Evolutionary conservation across 768 basidiomycete species (phyloP), one percentile per base, ranked within the genome.

Genomic region (Rhodotorula graminis): DNA sequence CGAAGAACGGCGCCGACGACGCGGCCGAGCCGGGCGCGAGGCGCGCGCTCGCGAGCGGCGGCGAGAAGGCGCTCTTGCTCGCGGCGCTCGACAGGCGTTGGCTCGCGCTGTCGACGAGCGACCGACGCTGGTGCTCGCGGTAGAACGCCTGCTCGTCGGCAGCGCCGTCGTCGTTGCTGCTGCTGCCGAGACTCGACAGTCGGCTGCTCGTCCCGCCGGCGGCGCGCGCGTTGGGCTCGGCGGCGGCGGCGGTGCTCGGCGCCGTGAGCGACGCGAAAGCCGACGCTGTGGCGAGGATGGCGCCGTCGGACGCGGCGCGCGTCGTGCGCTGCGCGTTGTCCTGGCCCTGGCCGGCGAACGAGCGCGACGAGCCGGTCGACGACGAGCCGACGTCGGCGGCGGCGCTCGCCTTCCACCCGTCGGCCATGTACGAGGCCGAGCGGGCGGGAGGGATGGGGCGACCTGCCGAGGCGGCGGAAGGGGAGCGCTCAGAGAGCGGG

Each of bases 61-160:
- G 70, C 42, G 64, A n/a, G 27, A 70, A 70, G 57, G 53, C 53
- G 53, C n/a, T 55, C 53, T 55, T 55, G 53, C 69, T 57, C 42
- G 47, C 33, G 9, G 62, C 56, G 40, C 60, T 61, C 44, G 66
- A 63, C 21, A 74, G 49, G 11, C 69, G n/a, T 19, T 70, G 63
- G 23, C n/a, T 64, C 40, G 73, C 73, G 21, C 65, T 57, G 60
- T 63, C 56, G 64, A 69, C 70, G 37, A 75, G 63, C 31, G 53
- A 62, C 40, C 70, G 46, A 27, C 70, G 62, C 56, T 75, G 69
- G 64, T 75, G 70, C 46, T 75, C 73, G 55, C 73, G 57, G 60
- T 69, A 75, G 52, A 75, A 56, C 0, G 73, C 73, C 60, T 71
- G 73, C 42, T 75, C 70, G 31, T 69, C 69, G 27, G 50, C 37